Evolutionary conservation across 2,329 filamentous ascomycete species (phyloP), one percentile per base, ranked within the genome.

Genomic region (Coniochaeta sp.): DNA sequence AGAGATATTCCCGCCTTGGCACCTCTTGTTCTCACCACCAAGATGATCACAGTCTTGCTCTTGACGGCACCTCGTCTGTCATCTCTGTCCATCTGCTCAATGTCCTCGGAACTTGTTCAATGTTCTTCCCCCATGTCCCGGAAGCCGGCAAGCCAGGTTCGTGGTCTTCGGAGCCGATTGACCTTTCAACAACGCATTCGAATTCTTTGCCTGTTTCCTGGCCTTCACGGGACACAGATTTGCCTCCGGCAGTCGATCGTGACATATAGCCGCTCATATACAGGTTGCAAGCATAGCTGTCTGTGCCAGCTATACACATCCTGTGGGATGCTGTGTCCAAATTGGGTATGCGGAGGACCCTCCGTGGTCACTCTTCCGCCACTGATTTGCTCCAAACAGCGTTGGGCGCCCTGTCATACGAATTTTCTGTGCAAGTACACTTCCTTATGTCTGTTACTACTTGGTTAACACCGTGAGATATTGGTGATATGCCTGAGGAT

Each of bases 251-350:
- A 47, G 16, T 49, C 31, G 30, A 16, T 10, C 27, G 2, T n/a
- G 24, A 30, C 22, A 57, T 57, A 58, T 58, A 54, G 27, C 57
- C 52, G 55, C 48, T 32, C 27, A 53, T 57, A 57, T 56, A 52
- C 45, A n/a, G 14, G 13, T 32, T 32, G 20, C 28, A 18, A 46
- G 48, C 45, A 30, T 52, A 24, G 31, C 48, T 40, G 48, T 20
- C 32, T 26, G 33, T 31, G 26, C 22, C 20, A 48, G 13, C n/a
- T n/a, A 22, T 42, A 42, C 38, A 24, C 38, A 24, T 14, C 20
- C 6, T 22, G 38, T 42, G 12, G 9, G 20, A 24, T 42, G 20
- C 20, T 24, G n/a, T 53, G 51, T 52, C 51, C 51, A 57, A 48
- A 60, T 58, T 57, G 52, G 20, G 5, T 47, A 51, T 56, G 57